Evolutionary conservation across 1,284 basidiomycete species (phyloP).

Genomic region (Fistulinella staudtii): DNA sequence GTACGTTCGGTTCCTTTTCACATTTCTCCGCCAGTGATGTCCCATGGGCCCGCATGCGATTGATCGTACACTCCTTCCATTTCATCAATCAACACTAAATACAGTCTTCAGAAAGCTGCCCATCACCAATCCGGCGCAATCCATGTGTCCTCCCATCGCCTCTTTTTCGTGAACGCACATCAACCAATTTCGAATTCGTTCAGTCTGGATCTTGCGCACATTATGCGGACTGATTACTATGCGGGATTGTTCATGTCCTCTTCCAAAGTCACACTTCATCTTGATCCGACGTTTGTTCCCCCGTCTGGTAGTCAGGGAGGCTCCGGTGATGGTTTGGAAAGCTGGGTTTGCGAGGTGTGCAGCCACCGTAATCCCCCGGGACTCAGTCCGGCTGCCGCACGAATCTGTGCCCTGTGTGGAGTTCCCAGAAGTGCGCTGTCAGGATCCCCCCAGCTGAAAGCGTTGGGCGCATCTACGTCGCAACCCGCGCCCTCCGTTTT

Average conservation of each 20-base stretch:
- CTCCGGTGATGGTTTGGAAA: slow-evolving; percentile 39
- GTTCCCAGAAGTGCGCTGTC: slow-evolving; percentile 55
- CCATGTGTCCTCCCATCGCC: slow-evolving; percentile 80
- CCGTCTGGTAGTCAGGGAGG: slow-evolving; percentile 18
- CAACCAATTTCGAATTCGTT: slow-evolving; percentile 53
- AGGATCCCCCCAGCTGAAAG: slow-evolving; percentile 23
- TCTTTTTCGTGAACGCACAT: slow-evolving; percentile 73
- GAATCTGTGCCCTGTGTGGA: slow-evolving; percentile 71
- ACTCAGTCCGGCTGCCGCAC: slow-evolving; percentile 54
- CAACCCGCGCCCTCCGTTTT: slow-evolving; percentile 35
- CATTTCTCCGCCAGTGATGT: slow-evolving; percentile 11
- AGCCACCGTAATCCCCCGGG: slow-evolving; percentile 76
- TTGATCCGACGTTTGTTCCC: slow-evolving; percentile 38
- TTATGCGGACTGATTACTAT: slow-evolving; percentile 86
- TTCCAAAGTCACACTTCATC: slow-evolving; percentile 81
- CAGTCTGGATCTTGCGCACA: slow-evolving; percentile 58
- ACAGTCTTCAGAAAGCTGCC: slow-evolving; percentile 71
- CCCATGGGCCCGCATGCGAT: slow-evolving; percentile 12
- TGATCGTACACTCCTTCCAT: slow-evolving; percentile 14
- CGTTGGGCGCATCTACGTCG: slow-evolving; percentile 37
- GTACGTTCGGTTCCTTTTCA: slow-evolving; percentile 43
- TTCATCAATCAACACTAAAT: slow-evolving; percentile 31
- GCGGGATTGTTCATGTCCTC: slow-evolving; percentile 90
- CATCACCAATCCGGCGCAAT: slow-evolving; percentile 70
- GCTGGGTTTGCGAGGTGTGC: slow-evolving; percentile 87